These are phyloP conservation scores for Candida loeiensis DNA, from an alignment of 805 yeast species.

Conservation along the genomic window DNA sequence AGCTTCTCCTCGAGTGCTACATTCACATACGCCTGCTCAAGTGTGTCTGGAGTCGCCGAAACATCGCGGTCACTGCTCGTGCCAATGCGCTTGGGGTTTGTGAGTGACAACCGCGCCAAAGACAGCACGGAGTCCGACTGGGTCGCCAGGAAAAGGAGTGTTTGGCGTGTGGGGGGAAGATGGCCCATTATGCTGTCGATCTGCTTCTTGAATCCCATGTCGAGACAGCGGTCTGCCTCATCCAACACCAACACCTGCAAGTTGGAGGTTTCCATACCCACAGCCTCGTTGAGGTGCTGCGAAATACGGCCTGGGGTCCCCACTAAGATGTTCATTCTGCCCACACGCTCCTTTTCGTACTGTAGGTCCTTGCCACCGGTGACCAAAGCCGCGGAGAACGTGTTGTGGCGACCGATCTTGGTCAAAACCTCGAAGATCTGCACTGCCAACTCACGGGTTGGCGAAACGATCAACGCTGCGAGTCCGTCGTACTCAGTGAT, in stretches of 20 bases:
- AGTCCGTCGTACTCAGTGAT: slow-evolving; percentile 86
- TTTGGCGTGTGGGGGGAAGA: slow-evolving; percentile 78
- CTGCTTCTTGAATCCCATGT: slow-evolving; percentile 87
- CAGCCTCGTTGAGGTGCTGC: slow-evolving; percentile 89
- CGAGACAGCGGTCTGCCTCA: slow-evolving; percentile 90
- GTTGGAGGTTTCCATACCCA: slow-evolving; percentile 70
- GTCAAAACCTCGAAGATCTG: slow-evolving; percentile 85
- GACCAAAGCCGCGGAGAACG: slow-evolving; percentile 84
- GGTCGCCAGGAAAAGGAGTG: slow-evolving; percentile 83
- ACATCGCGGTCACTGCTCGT: slow-evolving; percentile 43
- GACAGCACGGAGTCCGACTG: slow-evolving; percentile 80
- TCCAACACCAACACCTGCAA: slow-evolving; percentile 78
- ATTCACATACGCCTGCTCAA: slow-evolving; percentile 79
- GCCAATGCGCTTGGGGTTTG: slow-evolving; percentile 51
- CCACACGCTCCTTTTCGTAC: slow-evolving; percentile 76
- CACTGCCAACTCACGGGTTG: slow-evolving; percentile 87
- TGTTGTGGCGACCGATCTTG: slow-evolving; percentile 71
- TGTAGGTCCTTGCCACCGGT: slow-evolving; percentile 91
- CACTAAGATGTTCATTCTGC: slow-evolving; percentile 73
- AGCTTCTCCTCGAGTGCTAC: slow-evolving; percentile 76
- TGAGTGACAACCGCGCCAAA: slow-evolving; percentile 73
- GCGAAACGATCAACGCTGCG: slow-evolving; percentile 86
- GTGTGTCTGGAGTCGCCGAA: slow-evolving; percentile 73
- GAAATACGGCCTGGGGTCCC: slow-evolving; percentile 91
- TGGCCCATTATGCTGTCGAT: slow-evolving; percentile 76